These are phyloP conservation scores for Syncephalis fuscata DNA, from an alignment of 371 early-diverging fungal genomes.

Conservation along the genomic window DNA sequence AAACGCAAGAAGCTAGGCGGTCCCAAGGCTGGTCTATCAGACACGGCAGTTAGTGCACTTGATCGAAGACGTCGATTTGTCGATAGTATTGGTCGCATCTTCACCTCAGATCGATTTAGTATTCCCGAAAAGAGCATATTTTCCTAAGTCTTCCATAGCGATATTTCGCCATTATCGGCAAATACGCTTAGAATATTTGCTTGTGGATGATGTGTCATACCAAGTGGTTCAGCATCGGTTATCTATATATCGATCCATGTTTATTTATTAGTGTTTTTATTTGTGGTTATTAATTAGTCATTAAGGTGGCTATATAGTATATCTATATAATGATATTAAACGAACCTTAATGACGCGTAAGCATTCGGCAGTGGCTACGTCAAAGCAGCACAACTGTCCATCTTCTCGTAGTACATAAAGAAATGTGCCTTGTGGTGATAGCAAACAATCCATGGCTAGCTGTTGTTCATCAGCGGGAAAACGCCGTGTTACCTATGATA, in stretches of 20 bases:
- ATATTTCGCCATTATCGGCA: constrained; percentile 44
- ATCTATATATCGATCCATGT: constrained; percentile 11
- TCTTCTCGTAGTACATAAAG: constrained; percentile 53
- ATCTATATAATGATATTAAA: neutral
- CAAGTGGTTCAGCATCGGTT: constrained; percentile 45
- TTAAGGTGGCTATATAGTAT: neutral
- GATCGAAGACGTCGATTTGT: constrained; percentile 27
- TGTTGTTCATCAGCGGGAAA: constrained; percentile 5
- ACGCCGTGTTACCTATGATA: constrained; percentile 5
- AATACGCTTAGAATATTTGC: constrained; percentile 51
- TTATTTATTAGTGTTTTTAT: neutral
- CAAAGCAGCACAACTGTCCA: constrained; percentile 32
- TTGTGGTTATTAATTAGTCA: neutral
- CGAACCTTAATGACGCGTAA: constrained; percentile 12
- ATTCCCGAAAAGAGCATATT: constrained; percentile 21
- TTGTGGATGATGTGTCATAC: constrained; percentile 50
- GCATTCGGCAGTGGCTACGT: constrained; percentile 25
- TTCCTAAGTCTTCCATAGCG: constrained; percentile 25
- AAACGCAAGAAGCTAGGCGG: too few species aligned
- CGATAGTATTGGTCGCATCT: constrained; percentile 42
- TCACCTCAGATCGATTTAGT: constrained; percentile 44
- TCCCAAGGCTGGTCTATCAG: constrained; percentile 10
- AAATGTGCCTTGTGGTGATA: constrained; percentile 59
- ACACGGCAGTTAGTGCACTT: constrained; percentile 27
- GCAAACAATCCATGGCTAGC: constrained; percentile 4